phyloP scores from a whole-genome alignment of 352 stramenopile species.

The Pythium scleroteichum region DNA sequence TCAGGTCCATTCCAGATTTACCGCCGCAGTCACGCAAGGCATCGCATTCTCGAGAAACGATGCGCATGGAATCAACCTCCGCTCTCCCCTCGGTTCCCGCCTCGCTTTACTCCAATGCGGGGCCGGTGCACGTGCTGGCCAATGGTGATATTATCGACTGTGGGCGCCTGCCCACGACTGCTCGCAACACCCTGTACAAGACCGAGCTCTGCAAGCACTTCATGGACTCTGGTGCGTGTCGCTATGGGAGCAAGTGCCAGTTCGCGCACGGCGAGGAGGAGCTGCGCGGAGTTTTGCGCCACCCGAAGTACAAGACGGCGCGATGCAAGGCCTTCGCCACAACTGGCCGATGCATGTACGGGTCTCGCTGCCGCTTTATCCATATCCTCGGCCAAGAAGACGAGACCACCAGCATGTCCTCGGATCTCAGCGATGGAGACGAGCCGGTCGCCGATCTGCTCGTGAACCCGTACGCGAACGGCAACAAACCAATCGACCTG shows the following conservation, averaged over 20 bases:
- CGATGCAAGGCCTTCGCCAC: constrained; percentile 87
- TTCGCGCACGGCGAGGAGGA: constrained; percentile 88
- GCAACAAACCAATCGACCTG: constrained; percentile 60
- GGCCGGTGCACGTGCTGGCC: constrained; percentile 72
- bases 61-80: constrained; percentile 12
- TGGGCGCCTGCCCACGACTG: constrained; percentile 65
- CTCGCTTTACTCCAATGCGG: constrained; percentile 6
- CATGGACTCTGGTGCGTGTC: constrained; percentile 82
- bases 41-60: not conserved
- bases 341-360: constrained; percentile 88
- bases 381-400: constrained; percentile 54
- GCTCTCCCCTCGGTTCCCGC: not conserved
- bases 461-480: constrained; percentile 69
- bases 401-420: constrained; percentile 42
- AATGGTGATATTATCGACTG: constrained; percentile 89
- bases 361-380: constrained; percentile 87
- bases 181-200: constrained; percentile 91
- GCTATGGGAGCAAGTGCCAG: constrained; percentile 89
- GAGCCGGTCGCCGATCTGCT: constrained; percentile 58
- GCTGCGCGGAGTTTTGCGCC: constrained; percentile 80
- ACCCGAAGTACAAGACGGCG: constrained; percentile 92
- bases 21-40: not conserved
- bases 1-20: constrained; percentile 2
- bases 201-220: constrained; percentile 92
- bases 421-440: constrained; percentile 68